These are phyloP conservation scores for Adiantum capillusveneris DNA, from an alignment of 75 land plant genomes.

Conservation along the genomic window DNA sequence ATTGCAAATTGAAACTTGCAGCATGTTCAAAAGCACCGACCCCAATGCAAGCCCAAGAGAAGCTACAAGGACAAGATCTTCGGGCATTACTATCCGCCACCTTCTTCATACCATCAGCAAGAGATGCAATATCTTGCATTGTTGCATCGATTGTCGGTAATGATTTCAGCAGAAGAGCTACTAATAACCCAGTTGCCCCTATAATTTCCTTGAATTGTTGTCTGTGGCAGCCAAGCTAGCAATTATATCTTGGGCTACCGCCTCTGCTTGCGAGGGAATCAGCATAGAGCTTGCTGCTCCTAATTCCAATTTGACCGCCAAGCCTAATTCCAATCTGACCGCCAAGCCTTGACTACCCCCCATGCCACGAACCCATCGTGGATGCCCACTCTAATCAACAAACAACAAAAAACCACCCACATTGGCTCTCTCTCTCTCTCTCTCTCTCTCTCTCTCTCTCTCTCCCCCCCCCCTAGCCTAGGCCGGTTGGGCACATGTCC, in stretches of 20 bases:
- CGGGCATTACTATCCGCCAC: slow-evolving; percentile 43
- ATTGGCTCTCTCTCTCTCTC: no score
- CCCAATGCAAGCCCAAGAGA: slow-evolving; percentile 58
- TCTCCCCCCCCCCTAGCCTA: no score
- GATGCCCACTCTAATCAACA: no score
- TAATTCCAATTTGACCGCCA: slow-evolving; percentile 31
- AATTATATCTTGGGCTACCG: slow-evolving; percentile 22
- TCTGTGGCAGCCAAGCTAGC: slow-evolving; percentile 55
- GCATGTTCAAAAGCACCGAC: slow-evolving; percentile 87
- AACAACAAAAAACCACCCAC: no score
- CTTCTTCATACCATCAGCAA: slow-evolving; percentile 56
- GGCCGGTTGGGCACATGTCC: no score
- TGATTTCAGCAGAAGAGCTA: neutral
- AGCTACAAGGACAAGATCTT: slow-evolving; percentile 55
- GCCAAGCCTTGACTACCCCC: no score
- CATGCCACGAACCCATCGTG: no score
- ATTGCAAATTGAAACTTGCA: slow-evolving; percentile 80
- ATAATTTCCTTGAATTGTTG: slow-evolving; percentile 49
- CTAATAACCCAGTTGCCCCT: slow-evolving; percentile 12
- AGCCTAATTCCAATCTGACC: no score
- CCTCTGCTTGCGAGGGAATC: slow-evolving; percentile 37
- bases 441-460: no score
- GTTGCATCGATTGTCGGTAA: neutral
- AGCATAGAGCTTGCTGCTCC: slow-evolving; percentile 10
- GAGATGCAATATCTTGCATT: slow-evolving; percentile 29